Evolutionary conservation across 352 stramenopile genomes (phyloP), one percentile per base, ranked within the genome.

Genomic region (Peronospora farinosa): DNA sequence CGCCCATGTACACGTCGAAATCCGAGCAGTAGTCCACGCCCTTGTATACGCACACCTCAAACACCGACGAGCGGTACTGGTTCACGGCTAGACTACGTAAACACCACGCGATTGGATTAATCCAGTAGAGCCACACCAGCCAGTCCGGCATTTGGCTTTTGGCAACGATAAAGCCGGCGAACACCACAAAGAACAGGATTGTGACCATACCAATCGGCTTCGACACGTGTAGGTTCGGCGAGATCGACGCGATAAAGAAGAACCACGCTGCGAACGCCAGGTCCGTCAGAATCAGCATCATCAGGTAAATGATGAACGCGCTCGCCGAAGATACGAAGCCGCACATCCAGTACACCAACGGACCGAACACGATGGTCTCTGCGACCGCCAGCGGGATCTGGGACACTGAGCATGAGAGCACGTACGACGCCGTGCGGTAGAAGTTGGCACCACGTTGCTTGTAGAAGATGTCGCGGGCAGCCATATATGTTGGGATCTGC

Each of bases 381-480:
- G 67, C 42, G 33, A 78, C 51, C 13, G 47, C 68, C 15, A 71
- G 65, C 5, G 83, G 76, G 17, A 95, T 51, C 21, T 75, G 67
- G 4, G 72, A 41, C 40, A 88, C 74, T 7, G 65, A 72, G 33
- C 62, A 69, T 6, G 92, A 43, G 12, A 75, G 60, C 8, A 80
- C 59, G 21, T 60, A 88, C 28, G 48, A 79, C 32, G 53, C 72
- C 9, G 80, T 51, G 10, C 74, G 72, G 49, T 72, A 82, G 53
- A 90, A 92, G 50, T 91, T 89, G 28, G 68, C 60, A 28, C 70
- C 66, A 5, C 65, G 57, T 31, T 94, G 80, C 48, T 87, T 92
- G 67, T 91, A 89, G 61, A 87, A 94, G 19, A 84, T 54, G 2
- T 58, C 64, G 11, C 69, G 66, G 7, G 51, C 60, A n/a, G 74